Conservation (phyloP, 768 basidiomycete species). For the Dendrothele bispora region DNA sequence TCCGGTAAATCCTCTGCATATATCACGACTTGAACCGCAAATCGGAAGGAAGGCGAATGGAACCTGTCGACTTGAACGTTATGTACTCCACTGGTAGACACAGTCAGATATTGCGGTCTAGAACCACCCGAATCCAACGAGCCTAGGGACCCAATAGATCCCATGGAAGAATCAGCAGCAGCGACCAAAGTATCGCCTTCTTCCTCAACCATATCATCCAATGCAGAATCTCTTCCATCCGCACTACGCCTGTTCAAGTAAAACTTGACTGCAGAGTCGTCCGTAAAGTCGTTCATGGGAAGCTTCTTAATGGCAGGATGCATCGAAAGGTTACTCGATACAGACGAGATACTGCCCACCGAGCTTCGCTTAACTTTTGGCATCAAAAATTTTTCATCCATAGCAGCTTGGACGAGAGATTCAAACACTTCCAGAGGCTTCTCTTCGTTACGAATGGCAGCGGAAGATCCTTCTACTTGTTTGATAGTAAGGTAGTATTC, state of each 20-base stretch:
- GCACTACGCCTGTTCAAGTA: slow-evolving; percentile 76
- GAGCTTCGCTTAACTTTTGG: slow-evolving; percentile 92
- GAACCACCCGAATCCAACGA: slow-evolving; percentile 14
- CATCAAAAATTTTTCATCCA: slow-evolving; percentile 53
- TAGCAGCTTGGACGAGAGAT: slow-evolving; percentile 75
- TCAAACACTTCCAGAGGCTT: slow-evolving; percentile 91
- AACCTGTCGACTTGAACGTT: slow-evolving; percentile 71
- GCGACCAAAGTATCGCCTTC: slow-evolving; percentile 44
- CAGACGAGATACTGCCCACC: slow-evolving; percentile 91
- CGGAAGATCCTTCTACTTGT: slow-evolving; percentile 85
- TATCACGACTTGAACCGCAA: slow-evolving; percentile 84
- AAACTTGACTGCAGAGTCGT: slow-evolving; percentile 96
- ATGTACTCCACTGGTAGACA: slow-evolving; percentile 33
- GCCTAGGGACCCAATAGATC: too few species aligned
- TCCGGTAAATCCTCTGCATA: slow-evolving; percentile 92
- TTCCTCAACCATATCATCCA: slow-evolving; percentile 36
- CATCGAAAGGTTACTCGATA: slow-evolving; percentile 88
- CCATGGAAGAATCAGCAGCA: slow-evolving; percentile 29
- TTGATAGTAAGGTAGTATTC: slow-evolving; percentile 95
- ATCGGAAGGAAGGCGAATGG: slow-evolving; percentile 80
- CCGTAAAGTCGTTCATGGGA: slow-evolving; percentile 96
- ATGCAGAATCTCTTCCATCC: slow-evolving; percentile 43
- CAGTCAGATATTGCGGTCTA: slow-evolving; percentile 39
- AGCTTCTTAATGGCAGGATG: slow-evolving; percentile 94
- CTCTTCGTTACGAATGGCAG: slow-evolving; percentile 68